Percentiles rank a stretch among this genome's conserved stretches.
phyloP scores from a whole-genome alignment of 1,284 basidiomycete genomes.

The Microbotryum lychnidis-dioicae region DNA sequence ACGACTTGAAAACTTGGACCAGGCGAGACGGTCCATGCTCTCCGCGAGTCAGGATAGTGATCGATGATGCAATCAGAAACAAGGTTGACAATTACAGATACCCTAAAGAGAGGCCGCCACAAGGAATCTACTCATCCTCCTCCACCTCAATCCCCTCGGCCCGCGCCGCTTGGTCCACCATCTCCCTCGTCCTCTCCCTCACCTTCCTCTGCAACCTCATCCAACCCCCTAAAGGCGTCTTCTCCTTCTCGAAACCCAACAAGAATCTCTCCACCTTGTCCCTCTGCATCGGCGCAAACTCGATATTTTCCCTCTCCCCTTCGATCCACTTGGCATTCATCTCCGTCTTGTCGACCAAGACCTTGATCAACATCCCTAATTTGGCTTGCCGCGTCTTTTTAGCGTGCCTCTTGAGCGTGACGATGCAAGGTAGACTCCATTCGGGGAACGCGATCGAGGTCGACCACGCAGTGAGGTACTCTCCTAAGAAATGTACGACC shows the following conservation, averaged over 20 bases:
- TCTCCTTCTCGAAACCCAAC: conserved; percentile 52
- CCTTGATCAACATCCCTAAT: conserved; percentile 57
- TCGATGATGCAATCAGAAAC: too few species aligned
- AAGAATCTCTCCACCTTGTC: conserved; percentile 67
- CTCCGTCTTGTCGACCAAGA: conserved; percentile 72
- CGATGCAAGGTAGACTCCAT: conserved; percentile 73
- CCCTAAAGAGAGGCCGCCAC: too few species aligned
- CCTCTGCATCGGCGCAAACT: conserved; percentile 64
- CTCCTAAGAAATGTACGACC: conserved; percentile 63
- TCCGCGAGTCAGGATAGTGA: too few species aligned
- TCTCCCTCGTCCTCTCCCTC: conserved; percentile 59
- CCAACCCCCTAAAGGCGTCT: conserved; percentile 57
- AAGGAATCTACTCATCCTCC: too few species aligned
- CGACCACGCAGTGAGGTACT: conserved; percentile 59
- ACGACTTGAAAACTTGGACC: too few species aligned
- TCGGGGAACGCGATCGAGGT: conserved; percentile 87
- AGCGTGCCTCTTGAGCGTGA: conserved; percentile 58
- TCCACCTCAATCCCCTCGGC: too few species aligned
- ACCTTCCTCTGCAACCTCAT: conserved; percentile 69
- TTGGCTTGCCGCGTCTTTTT: conserved; percentile 53
- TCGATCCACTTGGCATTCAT: conserved; percentile 72
- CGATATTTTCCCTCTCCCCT: conserved; percentile 56
- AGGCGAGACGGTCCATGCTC: too few species aligned
- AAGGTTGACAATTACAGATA: too few species aligned
- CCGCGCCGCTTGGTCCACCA: conserved; percentile 33